Evolutionary conservation across 306 rosid genomes (phyloP), one percentile per base, ranked within the genome.

Genomic region (Delonix regia): DNA sequence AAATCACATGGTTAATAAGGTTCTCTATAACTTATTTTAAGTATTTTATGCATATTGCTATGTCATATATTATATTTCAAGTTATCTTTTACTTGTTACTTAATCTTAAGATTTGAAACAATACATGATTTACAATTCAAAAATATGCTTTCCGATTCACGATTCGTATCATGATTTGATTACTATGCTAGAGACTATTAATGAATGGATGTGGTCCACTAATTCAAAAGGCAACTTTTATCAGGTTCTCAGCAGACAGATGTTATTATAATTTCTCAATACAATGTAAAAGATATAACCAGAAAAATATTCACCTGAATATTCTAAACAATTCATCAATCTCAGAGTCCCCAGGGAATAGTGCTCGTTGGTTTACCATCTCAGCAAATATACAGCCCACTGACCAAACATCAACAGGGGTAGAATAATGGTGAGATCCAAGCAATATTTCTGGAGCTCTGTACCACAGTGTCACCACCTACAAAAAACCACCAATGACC

Each of bases 381-480:
- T 95, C 99, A 48, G 99, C 98, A 89, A 92, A 95, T 87, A 95
- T 95, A 80, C 99, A 95, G 70, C 99, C 99, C 82, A 95, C 99
- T 4, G 99, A 95, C 99, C 99, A 95, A 67, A 95, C 90, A 85
- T 95, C 99, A 57, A 95, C 99, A 4, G 99, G 99, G 55, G 99
- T 95, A 42, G 99, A 95, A 82, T 95, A 95, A 83, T 95, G 96
- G 68, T 96, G 98, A 73, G 99, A 92, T 78, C 99, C 99, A 74
- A 95, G 99, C 87, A 95, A 85, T 87, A 95, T 93, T 83, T 95
- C 99, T 27, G 99, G 99, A 70, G 99, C 99, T 90, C 99, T 88
- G 75, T 95, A 95, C 99, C 99, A 95, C 18, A 95, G 90, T 33
- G 99, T 95, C 80, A 95, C 99, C 86, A 95, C 98, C 71, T 55